These are phyloP conservation scores for Alternaria infectoria DNA, from an alignment of 2,329 filamentous ascomycete species.

Conservation along the genomic window DNA sequence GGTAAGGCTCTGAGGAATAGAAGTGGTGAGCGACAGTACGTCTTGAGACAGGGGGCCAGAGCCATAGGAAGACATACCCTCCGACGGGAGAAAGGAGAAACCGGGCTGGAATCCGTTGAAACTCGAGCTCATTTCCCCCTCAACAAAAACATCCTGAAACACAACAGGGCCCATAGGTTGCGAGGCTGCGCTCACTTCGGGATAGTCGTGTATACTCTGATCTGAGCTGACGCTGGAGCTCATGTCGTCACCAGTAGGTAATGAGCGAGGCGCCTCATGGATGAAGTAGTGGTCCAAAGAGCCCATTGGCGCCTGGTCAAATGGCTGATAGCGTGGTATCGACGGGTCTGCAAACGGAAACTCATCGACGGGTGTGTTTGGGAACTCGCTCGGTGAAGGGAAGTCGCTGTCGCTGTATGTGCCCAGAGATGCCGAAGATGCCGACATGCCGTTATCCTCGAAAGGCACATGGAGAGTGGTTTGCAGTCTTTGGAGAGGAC, in stretches of 20 bases:
- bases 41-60: constrained; percentile 47
- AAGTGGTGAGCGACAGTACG: constrained; percentile 49
- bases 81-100: constrained; percentile 49
- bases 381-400: constrained; percentile 55
- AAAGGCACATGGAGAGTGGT: constrained; percentile 50
- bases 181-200: constrained; percentile 46
- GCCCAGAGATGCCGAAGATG: constrained; percentile 54
- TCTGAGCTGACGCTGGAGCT: constrained; percentile 56
- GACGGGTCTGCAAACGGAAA: constrained; percentile 50
- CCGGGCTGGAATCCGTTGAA: constrained; percentile 46
- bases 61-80: constrained; percentile 51
- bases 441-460: constrained; percentile 52
- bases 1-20: constrained; percentile 54
- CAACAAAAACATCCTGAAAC: constrained; percentile 48
- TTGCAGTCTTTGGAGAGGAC: constrained; percentile 52
- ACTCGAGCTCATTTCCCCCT: constrained; percentile 48
- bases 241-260: constrained; percentile 49
- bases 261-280: constrained; percentile 43
- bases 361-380: constrained; percentile 55
- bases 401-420: constrained; percentile 58
- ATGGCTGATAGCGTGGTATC: constrained; percentile 44
- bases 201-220: constrained; percentile 53
- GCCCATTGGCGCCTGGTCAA: constrained; percentile 45
- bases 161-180: constrained; percentile 44
- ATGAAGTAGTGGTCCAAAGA: constrained; percentile 48